Percentiles rank a stretch among this genome's conserved stretches.
Conservation (phyloP, 495 filamentous ascomycete genomes). For the Collariella sp. region DNA sequence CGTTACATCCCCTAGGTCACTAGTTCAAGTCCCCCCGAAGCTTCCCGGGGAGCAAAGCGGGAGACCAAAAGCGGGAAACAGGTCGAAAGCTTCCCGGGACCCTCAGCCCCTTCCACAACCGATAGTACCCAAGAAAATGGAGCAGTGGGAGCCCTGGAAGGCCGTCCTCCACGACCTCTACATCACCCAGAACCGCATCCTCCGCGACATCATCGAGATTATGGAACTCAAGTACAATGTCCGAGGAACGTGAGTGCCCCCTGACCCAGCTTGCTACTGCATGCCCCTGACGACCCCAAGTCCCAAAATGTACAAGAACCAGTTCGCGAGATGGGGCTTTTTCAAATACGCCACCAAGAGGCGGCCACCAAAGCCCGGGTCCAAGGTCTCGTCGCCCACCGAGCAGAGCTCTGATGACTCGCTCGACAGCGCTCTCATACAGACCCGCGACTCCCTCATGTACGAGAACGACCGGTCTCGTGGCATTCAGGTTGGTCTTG, state of each 20-base stretch:
- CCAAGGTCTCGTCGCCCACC: conserved; percentile 6
- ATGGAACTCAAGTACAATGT: conserved; percentile 26
- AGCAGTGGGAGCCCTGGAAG: conserved; percentile 31
- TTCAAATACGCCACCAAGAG: conserved; percentile 28
- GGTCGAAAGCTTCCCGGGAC: background rate
- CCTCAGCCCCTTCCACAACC: conserved; percentile 3
- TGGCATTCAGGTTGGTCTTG: conserved; percentile 18
- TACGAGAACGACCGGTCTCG: conserved; percentile 14
- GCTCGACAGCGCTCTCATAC: conserved; percentile 4
- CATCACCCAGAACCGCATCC: conserved; percentile 26
- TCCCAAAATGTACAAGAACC: conserved; percentile 32
- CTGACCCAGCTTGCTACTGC: background rate
- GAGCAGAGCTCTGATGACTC: conserved; percentile 1
- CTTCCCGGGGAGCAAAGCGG: no score
- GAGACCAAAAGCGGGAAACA: background rate
- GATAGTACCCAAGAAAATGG: conserved; percentile 18
- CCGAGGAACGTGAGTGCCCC: conserved; percentile 21
- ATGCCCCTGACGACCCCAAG: conserved; percentile 3
- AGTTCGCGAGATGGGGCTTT: conserved; percentile 26
- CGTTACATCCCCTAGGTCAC: background rate
- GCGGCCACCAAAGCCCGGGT: conserved; percentile 2
- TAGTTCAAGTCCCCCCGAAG: background rate
- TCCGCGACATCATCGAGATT: conserved; percentile 24
- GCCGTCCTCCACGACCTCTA: conserved; percentile 24
- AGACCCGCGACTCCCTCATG: conserved; percentile 6